These are phyloP conservation scores for Lichenothelia convexa DNA, from an alignment of 495 filamentous ascomycete species.

Conservation along the genomic window DNA sequence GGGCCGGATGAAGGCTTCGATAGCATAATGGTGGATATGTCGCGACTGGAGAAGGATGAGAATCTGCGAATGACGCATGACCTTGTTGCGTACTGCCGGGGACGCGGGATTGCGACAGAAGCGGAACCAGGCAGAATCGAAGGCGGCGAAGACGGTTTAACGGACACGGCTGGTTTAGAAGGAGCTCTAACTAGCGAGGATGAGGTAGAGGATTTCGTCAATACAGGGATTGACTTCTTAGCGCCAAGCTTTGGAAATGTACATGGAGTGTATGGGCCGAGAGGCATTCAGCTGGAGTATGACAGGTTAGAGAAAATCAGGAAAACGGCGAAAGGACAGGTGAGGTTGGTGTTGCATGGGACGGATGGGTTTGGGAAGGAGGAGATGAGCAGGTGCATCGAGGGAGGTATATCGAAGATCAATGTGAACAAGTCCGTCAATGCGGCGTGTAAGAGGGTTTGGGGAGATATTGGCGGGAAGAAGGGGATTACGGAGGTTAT, in stretches of 20 bases:
- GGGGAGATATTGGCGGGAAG: constrained; percentile 48
- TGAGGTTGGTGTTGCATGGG: constrained; percentile 20
- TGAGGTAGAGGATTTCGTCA: constrained; percentile 58
- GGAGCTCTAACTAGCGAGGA: constrained; percentile 60
- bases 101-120: constrained; percentile 56
- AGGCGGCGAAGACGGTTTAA: constrained; percentile 69
- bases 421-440: constrained; percentile 79
- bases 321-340: not conserved
- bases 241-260: constrained; percentile 78
- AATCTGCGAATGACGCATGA: constrained; percentile 57
- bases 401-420: constrained; percentile 52
- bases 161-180: constrained; percentile 56
- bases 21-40: constrained; percentile 23
- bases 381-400: constrained; percentile 51
- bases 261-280: constrained; percentile 62
- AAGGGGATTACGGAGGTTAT: constrained; percentile 47
- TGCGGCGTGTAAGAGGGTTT: constrained; percentile 43
- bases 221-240: constrained; percentile 65
- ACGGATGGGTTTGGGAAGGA: constrained; percentile 55
- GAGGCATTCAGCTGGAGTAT: constrained; percentile 58
- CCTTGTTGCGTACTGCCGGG: constrained; percentile 52
- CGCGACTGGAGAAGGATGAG: constrained; percentile 61
- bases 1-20: no score
- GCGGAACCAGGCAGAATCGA: constrained; percentile 71
- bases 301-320: constrained; percentile 19